Percentiles rank a stretch among this genome's conserved stretches.
phyloP scores from a whole-genome alignment of 768 basidiomycete species.

The Neoboletus subvelutipes region DNA sequence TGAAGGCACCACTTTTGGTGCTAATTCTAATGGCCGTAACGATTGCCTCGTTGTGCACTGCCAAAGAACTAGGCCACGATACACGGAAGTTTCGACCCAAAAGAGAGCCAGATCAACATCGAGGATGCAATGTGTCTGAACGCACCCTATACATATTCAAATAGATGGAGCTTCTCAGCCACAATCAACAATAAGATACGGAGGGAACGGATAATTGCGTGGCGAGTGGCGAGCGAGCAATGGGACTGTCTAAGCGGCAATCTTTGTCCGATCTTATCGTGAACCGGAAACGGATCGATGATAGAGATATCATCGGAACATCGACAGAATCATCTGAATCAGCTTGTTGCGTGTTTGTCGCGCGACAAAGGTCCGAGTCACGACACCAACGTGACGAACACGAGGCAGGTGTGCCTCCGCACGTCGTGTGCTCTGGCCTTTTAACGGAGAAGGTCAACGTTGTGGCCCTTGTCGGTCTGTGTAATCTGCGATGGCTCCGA shows the following conservation, averaged over 20 bases:
- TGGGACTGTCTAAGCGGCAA: not conserved
- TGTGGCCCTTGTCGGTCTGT: constrained; percentile 2
- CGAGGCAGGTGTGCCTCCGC: constrained; percentile 19
- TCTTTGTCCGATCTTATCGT: constrained; percentile 20
- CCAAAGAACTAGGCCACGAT: constrained; percentile 18
- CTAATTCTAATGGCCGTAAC: constrained; percentile 1
- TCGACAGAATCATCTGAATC: not conserved
- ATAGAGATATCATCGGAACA: constrained; percentile 10
- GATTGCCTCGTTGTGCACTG: constrained; percentile 29
- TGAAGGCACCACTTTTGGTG: constrained; percentile 24
- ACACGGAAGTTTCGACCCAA: constrained; percentile 11
- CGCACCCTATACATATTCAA: constrained; percentile 23
- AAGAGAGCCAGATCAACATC: constrained; percentile 22
- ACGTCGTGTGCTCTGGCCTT: constrained; percentile 9
- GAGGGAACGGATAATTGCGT: constrained; percentile 11
- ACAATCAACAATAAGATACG: constrained; percentile 20
- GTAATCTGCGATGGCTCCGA: constrained; percentile 27
- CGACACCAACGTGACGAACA: constrained; percentile 25
- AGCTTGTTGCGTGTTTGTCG: constrained; percentile 4
- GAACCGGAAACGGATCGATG: constrained; percentile 9
- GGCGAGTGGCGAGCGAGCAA: not conserved
- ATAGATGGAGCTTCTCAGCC: constrained; percentile 26
- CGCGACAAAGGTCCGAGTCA: constrained; percentile 5
- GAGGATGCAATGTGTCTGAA: constrained; percentile 28
- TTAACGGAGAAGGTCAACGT: constrained; percentile 9